phyloP scores from a whole-genome alignment of 306 rosid species.

The Delonix regia region DNA sequence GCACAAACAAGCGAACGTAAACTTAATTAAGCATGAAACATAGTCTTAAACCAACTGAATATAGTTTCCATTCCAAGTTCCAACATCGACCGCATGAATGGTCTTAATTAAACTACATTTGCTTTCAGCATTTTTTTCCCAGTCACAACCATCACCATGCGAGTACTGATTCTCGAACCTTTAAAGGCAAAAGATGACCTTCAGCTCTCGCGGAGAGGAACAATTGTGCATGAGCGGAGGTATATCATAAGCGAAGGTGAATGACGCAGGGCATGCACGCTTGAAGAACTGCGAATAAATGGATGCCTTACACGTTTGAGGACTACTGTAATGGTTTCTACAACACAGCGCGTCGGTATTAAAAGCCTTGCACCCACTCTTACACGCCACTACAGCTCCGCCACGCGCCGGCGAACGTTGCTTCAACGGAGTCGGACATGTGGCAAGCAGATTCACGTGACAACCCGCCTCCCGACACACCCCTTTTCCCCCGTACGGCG shows the following conservation, averaged over 20 bases:
- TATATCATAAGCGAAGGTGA: slow-evolving; percentile 67
- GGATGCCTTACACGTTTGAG: slow-evolving; percentile 55
- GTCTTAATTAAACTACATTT: no score
- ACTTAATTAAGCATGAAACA: no score
- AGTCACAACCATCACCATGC: no score
- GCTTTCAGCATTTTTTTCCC: no score
- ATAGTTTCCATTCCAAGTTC: no score
- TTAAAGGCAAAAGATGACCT: slow-evolving; percentile 84
- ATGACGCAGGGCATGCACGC: slow-evolving; percentile 69
- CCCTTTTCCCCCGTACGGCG: slow-evolving; percentile 62
- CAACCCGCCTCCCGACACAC: slow-evolving; percentile 61
- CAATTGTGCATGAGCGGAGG: slow-evolving; percentile 85
- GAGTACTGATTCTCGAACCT: no score
- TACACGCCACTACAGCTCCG: slow-evolving; percentile 58
- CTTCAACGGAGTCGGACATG: slow-evolving; percentile 49
- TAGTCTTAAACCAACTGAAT: no score
- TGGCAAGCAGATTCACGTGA: slow-evolving; percentile 46
- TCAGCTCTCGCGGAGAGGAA: slow-evolving; percentile 82
- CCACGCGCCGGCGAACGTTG: slow-evolving; percentile 25
- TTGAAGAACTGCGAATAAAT: slow-evolving; percentile 63
- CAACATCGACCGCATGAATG: no score
- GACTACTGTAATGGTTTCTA: slow-evolving; percentile 62
- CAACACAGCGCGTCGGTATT: slow-evolving; percentile 68
- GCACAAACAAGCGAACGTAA: no score
- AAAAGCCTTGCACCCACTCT: slow-evolving; percentile 87